Evolutionary conservation across 805 yeast species (phyloP).

Genomic region (Kazachstania taianensis): DNA sequence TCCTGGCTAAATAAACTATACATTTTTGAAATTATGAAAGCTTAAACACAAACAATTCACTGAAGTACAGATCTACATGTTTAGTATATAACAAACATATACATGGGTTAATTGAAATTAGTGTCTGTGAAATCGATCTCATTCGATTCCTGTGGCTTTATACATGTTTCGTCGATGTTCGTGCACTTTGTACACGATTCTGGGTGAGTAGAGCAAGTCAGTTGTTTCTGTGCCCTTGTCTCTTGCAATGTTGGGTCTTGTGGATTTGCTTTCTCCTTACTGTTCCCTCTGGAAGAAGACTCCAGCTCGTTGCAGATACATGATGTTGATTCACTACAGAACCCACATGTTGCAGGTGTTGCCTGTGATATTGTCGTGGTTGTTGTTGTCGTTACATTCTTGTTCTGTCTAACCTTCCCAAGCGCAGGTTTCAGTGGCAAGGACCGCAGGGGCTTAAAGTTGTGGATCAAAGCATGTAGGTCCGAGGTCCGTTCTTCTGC

Average conservation of each 20-base stretch:
- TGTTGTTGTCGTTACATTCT: neutral
- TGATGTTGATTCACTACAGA: constrained; percentile 84
- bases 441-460: neutral
- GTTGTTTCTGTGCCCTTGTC: neutral
- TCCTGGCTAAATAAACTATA: too few relatives aligned
- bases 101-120: too few relatives aligned
- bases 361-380: neutral
- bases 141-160: constrained; percentile 5
- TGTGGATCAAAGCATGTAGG: neutral
- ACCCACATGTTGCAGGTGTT: constrained; percentile 51
- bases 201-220: constrained; percentile 35
- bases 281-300: constrained; percentile 28
- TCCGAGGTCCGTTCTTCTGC: too few relatives aligned
- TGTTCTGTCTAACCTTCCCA: too few relatives aligned
- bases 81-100: too few relatives aligned
- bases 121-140: constrained; percentile 11
- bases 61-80: too few relatives aligned
- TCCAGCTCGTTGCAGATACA: constrained; percentile 83
- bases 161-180: constrained; percentile 25
- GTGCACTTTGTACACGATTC: constrained; percentile 44
- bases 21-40: too few relatives aligned
- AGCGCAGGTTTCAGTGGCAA: neutral
- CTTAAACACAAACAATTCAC: too few relatives aligned
- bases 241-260: neutral
- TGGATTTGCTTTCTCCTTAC: neutral